phyloP scores from a whole-genome alignment of 2,329 filamentous ascomycete species.

The Curvularia sp. region DNA sequence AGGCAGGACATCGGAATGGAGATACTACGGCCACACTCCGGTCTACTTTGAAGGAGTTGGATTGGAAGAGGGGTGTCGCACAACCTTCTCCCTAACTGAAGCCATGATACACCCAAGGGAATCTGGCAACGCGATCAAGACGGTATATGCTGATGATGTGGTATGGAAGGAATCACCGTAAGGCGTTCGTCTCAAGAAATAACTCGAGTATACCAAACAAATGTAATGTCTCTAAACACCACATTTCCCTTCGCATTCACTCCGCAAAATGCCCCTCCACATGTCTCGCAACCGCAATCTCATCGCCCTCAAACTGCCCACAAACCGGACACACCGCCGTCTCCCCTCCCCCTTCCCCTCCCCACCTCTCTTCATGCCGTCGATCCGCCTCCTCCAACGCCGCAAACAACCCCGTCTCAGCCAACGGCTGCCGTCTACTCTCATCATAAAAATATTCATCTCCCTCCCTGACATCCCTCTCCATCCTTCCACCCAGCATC shows the following conservation, averaged over 20 bases:
- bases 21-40: neutral
- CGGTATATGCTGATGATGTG: neutral
- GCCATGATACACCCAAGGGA: neutral
- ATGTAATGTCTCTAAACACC: neutral
- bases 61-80: neutral
- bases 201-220: neutral
- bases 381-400: constrained; percentile 39
- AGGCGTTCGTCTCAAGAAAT: neutral
- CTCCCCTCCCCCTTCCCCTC: constrained; percentile 33
- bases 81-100: no score
- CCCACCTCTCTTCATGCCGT: constrained; percentile 31
- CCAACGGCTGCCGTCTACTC: constrained; percentile 10
- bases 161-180: neutral
- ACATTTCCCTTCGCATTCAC: neutral
- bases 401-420: constrained; percentile 28
- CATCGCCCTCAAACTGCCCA: constrained; percentile 70
- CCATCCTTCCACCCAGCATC: constrained; percentile 27
- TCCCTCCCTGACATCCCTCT: constrained; percentile 39
- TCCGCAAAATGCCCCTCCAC: constrained; percentile 64
- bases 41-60: neutral
- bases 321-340: constrained; percentile 68
- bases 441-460: constrained; percentile 44
- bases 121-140: no score
- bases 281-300: constrained; percentile 71
- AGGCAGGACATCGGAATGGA: neutral